These are phyloP conservation scores for Penicillium mononematosum DNA, from an alignment of 495 filamentous ascomycete species.

Conservation along the genomic window DNA sequence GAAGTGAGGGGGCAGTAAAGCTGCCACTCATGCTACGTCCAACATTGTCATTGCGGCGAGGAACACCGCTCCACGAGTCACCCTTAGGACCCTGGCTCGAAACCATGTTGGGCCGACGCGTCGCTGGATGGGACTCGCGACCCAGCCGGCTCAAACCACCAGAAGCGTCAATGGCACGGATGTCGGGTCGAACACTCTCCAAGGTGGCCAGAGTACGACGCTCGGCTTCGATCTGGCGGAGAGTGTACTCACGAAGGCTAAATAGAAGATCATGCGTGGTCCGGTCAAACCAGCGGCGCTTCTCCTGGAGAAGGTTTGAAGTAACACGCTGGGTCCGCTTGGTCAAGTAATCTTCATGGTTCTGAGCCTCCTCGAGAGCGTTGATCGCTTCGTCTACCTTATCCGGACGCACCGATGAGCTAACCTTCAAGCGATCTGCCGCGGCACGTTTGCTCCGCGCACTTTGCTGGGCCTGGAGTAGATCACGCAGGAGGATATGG, in stretches of 20 bases:
- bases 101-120: slow-evolving; percentile 70
- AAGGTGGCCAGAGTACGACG: slow-evolving; percentile 87
- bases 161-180: slow-evolving; percentile 84
- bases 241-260: slow-evolving; percentile 85
- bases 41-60: slow-evolving; percentile 72
- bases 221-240: slow-evolving; percentile 95
- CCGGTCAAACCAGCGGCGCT: slow-evolving; percentile 84
- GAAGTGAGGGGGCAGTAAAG: slow-evolving; percentile 45
- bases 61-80: slow-evolving; percentile 95
- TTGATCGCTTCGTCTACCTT: slow-evolving; percentile 96
- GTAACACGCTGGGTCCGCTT: slow-evolving; percentile 87
- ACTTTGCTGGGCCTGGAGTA: slow-evolving; percentile 79
- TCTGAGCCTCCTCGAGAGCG: slow-evolving; percentile 80
- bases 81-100: slow-evolving; percentile 92
- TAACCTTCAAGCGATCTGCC: slow-evolving; percentile 82
- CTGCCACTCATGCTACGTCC: slow-evolving; percentile 75
- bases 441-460: slow-evolving; percentile 77
- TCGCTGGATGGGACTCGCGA: slow-evolving; percentile 77
- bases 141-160: slow-evolving; percentile 88
- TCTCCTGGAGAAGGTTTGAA: slow-evolving; percentile 81
- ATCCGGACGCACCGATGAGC: slow-evolving; percentile 78
- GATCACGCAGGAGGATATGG: slow-evolving; percentile 94
- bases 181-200: slow-evolving; percentile 87
- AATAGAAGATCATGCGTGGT: slow-evolving; percentile 77
- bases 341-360: slow-evolving; percentile 71